These are phyloP conservation scores for Vachellia pachyceras DNA, from an alignment of 306 rosid species.

Conservation along the genomic window DNA sequence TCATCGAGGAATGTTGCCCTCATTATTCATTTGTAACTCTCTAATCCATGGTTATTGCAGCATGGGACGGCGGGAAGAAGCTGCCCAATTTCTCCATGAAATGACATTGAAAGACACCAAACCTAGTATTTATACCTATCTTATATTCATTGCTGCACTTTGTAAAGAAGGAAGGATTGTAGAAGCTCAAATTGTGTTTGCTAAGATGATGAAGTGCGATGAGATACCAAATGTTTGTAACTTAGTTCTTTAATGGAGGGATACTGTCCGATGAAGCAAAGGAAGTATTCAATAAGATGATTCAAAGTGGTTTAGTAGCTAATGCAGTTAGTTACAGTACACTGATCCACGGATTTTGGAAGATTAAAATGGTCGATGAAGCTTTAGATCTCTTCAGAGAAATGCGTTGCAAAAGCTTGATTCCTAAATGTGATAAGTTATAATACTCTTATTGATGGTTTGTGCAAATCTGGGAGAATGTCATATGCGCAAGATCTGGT, in stretches of 20 bases:
- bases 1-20: not conserved
- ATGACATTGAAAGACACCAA: not conserved
- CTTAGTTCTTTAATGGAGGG: not conserved
- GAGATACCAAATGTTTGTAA: not conserved
- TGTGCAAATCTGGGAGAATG: not conserved
- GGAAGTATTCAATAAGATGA: not conserved
- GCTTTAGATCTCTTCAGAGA: not conserved
- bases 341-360: not conserved
- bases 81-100: not conserved
- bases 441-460: not conserved
- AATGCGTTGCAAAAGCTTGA: not conserved
- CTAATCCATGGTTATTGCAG: not conserved
- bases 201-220: not conserved
- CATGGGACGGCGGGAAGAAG: not conserved
- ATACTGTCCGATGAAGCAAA: not conserved
- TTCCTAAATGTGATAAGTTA: not conserved
- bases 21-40: not conserved
- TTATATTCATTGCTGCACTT: not conserved
- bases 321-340: not conserved
- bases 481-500: not conserved
- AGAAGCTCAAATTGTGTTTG: not conserved
- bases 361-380: not conserved
- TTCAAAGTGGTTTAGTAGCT: not conserved
- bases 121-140: not conserved
- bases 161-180: not conserved